These are phyloP conservation scores for Apiospora phragmitis DNA, from an alignment of 2,329 filamentous ascomycete species.

Conservation along the genomic window DNA sequence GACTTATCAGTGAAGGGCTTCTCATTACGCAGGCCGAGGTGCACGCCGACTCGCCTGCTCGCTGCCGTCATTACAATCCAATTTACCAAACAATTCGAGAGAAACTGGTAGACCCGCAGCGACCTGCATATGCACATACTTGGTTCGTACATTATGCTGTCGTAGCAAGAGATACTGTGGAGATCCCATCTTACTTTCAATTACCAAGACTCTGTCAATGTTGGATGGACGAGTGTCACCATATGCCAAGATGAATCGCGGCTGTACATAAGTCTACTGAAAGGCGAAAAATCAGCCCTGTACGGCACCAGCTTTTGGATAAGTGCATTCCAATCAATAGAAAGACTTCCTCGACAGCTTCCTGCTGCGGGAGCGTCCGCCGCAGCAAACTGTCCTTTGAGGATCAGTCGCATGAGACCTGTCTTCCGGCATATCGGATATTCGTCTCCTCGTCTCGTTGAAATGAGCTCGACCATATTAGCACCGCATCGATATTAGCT, in stretches of 20 bases:
- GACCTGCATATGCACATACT: not conserved
- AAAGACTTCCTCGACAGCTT: not conserved
- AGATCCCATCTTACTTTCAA: constrained; percentile 2
- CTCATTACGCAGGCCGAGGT: not conserved
- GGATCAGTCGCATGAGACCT: not conserved
- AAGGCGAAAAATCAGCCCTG: not conserved
- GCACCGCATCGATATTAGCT: not conserved
- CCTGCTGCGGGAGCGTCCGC: not conserved
- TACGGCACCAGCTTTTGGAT: not conserved
- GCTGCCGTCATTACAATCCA: not conserved
- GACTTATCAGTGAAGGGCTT: not conserved
- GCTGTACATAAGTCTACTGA: not conserved
- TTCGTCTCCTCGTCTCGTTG: not conserved
- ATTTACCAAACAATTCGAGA: not conserved
- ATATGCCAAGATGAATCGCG: not conserved
- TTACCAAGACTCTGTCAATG: not conserved
- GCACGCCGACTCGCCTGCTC: not conserved
- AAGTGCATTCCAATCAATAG: too few species aligned
- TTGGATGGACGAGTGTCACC: not conserved
- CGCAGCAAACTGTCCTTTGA: not conserved
- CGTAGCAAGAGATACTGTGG: not conserved
- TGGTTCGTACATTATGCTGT: not conserved
- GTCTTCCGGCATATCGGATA: not conserved
- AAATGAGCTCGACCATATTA: not conserved
- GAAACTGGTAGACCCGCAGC: not conserved